Evolutionary conservation across 495 filamentous ascomycete species (phyloP), one percentile per base, ranked within the genome.

Genomic region (Aspergillus mulundensis): DNA sequence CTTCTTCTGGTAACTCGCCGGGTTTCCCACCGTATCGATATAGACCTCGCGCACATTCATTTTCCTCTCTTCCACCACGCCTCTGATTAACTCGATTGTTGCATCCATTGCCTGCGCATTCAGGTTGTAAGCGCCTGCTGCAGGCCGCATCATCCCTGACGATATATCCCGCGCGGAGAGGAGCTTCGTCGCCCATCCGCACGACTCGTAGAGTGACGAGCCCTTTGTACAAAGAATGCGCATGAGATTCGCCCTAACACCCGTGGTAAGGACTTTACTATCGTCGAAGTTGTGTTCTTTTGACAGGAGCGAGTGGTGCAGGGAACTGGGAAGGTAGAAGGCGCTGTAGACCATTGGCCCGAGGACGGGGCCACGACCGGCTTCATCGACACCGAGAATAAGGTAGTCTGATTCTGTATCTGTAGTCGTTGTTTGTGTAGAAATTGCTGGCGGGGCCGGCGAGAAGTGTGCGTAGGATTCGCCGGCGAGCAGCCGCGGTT

Each of bases 81-180:
- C 84, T 16, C 83, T 70, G 50, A 98, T 93, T 53, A 98, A 74
- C 18, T 81, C 82, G n/a, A 95, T 81, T 1, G 94, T 98, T 0
- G 94, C 91, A 72, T 98, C 93, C 81, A 95, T 87, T 1, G 94
- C 94, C 70, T 97, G 94, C n/a, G 91, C 91, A 72, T 98, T 98
- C 52, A 98, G 79, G 66, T 98, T 98, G 72, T 96, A 96, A 0
- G 78, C 48, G 11, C 34, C 34, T 18, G 16, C 32, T 25, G 48
- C 60, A 12, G 90, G 77, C 24, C 80, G 78, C 67, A 96, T 80
- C 87, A 95, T 95, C 47, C 86, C 84, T 1, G 89, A 79, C 18
- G 81, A 80, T 50, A 95, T 95, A 68, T 93, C 88, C 34, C 89
- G 83, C 14, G 91, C 89, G 3, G 91, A 96, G 53, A 97, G 85